Percentiles rank a stretch among this genome's conserved stretches.
Conservation (phyloP, 2,329 filamentous ascomycete genomes). For the Aspergillus pseudotamarii region DNA sequence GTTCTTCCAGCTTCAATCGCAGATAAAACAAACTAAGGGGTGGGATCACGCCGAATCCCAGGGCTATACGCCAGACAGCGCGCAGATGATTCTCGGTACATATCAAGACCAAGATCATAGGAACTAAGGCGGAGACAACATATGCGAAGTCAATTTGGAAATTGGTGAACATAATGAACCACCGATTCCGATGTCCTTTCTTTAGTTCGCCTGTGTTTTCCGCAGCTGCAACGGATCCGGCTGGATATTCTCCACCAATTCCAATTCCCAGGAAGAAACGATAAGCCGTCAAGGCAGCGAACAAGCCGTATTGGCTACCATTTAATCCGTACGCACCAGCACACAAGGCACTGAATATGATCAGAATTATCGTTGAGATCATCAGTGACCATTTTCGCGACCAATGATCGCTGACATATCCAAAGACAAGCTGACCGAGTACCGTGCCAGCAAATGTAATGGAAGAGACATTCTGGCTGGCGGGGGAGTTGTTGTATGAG, state of each 20-base stretch:
- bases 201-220: constrained; percentile 85
- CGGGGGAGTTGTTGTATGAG: constrained; percentile 68
- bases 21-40: constrained; percentile 71
- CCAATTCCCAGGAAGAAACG: constrained; percentile 80
- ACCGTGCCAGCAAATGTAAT: constrained; percentile 89
- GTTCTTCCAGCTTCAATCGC: constrained; percentile 74
- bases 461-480: constrained; percentile 73
- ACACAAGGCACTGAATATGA: constrained; percentile 79
- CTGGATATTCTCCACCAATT: constrained; percentile 65
- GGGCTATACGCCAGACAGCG: constrained; percentile 78
- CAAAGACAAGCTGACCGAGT: constrained; percentile 78
- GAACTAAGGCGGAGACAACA: constrained; percentile 76
- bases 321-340: constrained; percentile 75
- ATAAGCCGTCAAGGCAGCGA: constrained; percentile 78
- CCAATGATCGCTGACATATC: constrained; percentile 79
- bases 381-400: constrained; percentile 82
- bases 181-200: constrained; percentile 77
- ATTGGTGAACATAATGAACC: constrained; percentile 91
- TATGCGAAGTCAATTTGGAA: constrained; percentile 85
- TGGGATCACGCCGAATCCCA: constrained; percentile 79
- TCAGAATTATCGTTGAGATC: constrained; percentile 77
- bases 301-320: constrained; percentile 69
- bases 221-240: constrained; percentile 77
- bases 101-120: constrained; percentile 65
- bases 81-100: constrained; percentile 65